Conservation (phyloP, 768 basidiomycete species). For the Kwoniella bestiolae region DNA sequence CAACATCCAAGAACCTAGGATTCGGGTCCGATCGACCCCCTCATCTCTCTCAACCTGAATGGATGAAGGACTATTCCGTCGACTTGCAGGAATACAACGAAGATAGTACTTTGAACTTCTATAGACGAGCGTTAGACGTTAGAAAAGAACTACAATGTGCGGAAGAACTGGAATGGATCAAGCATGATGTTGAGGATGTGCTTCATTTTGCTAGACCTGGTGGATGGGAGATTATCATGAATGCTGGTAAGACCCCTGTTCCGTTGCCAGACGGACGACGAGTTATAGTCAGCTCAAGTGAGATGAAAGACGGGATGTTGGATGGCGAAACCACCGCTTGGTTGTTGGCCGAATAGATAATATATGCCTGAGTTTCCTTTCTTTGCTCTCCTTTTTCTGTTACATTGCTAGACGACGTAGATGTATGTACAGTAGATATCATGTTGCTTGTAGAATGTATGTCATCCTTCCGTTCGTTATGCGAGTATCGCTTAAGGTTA, state of each 20-base stretch:
- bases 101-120: slow-evolving; percentile 37
- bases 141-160: slow-evolving; percentile 27
- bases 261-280: slow-evolving; percentile 16
- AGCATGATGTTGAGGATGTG: slow-evolving; percentile 9
- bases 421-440: no score
- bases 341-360: neutral
- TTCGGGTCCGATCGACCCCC: slow-evolving; percentile 31
- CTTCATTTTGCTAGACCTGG: slow-evolving; percentile 38
- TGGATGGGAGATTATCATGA: slow-evolving; percentile 38
- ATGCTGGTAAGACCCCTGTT: slow-evolving; percentile 26
- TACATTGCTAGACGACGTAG: no score
- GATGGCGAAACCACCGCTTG: slow-evolving; percentile 18
- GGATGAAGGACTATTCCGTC: slow-evolving; percentile 33
- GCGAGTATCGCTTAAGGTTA: no score
- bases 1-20: slow-evolving; percentile 31
- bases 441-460: no score
- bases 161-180: slow-evolving; percentile 43
- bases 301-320: slow-evolving; percentile 3
- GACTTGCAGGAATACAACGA: slow-evolving; percentile 18
- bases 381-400: neutral
- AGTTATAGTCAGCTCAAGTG: slow-evolving; percentile 5
- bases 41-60: slow-evolving; percentile 40
- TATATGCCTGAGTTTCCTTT: neutral
- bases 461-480: no score
- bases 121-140: slow-evolving; percentile 31